These are phyloP conservation scores for Trifolium repens DNA, from an alignment of 306 rosid genomes.

Conservation along the genomic window DNA sequence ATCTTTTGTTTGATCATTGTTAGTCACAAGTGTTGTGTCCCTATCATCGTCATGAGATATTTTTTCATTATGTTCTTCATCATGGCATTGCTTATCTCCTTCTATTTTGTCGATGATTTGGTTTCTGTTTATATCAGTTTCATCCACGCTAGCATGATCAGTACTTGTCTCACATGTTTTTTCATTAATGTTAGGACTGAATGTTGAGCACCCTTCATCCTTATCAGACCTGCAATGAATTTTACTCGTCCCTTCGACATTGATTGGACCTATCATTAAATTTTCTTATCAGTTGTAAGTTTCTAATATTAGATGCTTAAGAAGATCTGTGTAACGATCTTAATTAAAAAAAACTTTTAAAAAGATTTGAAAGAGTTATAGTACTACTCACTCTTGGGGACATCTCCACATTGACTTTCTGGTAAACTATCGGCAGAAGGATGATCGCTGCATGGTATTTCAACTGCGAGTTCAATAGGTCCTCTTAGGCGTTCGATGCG, in stretches of 20 bases:
- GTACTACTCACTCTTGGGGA: slow-evolving; percentile 45
- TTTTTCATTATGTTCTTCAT: slow-evolving; percentile 36
- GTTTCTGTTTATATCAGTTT: slow-evolving; percentile 19
- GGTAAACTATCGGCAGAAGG: slow-evolving; percentile 63
- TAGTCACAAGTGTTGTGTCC: not conserved
- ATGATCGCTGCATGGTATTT: slow-evolving; percentile 46
- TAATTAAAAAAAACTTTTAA: too few relatives aligned
- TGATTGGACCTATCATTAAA: slow-evolving; percentile 35
- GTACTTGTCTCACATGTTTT: slow-evolving; percentile 10
- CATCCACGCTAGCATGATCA: slow-evolving; percentile 11
- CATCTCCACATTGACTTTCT: slow-evolving; percentile 49
- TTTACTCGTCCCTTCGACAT: slow-evolving; percentile 27
- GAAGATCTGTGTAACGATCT: not conserved
- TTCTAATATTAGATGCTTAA: slow-evolving; percentile 7
- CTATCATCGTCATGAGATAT: slow-evolving; percentile 36
- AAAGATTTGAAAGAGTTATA: not conserved
- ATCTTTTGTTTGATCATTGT: slow-evolving; percentile 24
- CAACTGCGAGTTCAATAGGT: slow-evolving; percentile 41
- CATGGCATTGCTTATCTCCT: slow-evolving; percentile 7
- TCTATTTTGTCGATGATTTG: slow-evolving; percentile 36
- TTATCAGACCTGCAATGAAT: not conserved
- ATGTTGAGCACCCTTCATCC: slow-evolving; percentile 32
- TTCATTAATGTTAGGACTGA: not conserved
- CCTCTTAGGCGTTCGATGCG: slow-evolving; percentile 57
- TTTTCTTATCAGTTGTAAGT: slow-evolving; percentile 25